These are phyloP conservation scores for Naumovozyma castellii DNA, from an alignment of 805 yeast species.

Conservation along the genomic window DNA sequence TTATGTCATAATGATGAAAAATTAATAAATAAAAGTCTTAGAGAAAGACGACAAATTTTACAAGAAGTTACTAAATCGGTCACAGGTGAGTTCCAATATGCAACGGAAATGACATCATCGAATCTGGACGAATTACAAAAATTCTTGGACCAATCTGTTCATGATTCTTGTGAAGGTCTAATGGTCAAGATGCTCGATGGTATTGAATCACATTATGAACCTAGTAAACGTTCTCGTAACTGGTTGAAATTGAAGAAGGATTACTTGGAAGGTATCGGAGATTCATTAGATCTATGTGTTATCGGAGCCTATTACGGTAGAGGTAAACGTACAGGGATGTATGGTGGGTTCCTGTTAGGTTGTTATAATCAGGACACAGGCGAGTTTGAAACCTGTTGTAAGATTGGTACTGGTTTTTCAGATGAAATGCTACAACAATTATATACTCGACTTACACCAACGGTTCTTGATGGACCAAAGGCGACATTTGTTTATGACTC, in stretches of 20 bases:
- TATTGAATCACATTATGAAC: slow-evolving; percentile 75
- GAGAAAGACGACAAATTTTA: slow-evolving; percentile 59
- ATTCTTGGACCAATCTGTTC: slow-evolving; percentile 81
- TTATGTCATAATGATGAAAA: slow-evolving; percentile 67
- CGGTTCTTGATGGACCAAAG: slow-evolving; percentile 56
- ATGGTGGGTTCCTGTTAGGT: slow-evolving; percentile 90
- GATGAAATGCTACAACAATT: slow-evolving; percentile 68
- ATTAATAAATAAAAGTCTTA: slow-evolving; percentile 53
- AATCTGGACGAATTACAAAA: slow-evolving; percentile 65
- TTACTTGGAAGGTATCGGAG: slow-evolving; percentile 91
- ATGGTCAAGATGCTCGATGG: slow-evolving; percentile 91
- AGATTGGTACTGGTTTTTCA: slow-evolving; percentile 93
- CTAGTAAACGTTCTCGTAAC: slow-evolving; percentile 86
- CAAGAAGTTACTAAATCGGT: slow-evolving; percentile 46
- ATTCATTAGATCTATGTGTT: slow-evolving; percentile 86
- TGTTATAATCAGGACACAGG: slow-evolving; percentile 86
- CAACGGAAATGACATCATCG: slow-evolving; percentile 62
- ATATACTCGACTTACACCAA: slow-evolving; percentile 52
- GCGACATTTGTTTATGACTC: slow-evolving; percentile 61
- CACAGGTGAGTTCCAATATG: slow-evolving; percentile 74
- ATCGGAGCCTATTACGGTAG: slow-evolving; percentile 89
- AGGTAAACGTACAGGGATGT: slow-evolving; percentile 90
- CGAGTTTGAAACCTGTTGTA: slow-evolving; percentile 90
- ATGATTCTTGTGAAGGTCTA: slow-evolving; percentile 87
- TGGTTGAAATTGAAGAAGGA: slow-evolving; percentile 96